Percentiles rank a stretch among this genome's conserved stretches.
These are phyloP conservation scores for Davidsoniella eucalypti DNA, from an alignment of 2,329 filamentous ascomycete genomes.

Conservation along the genomic window DNA sequence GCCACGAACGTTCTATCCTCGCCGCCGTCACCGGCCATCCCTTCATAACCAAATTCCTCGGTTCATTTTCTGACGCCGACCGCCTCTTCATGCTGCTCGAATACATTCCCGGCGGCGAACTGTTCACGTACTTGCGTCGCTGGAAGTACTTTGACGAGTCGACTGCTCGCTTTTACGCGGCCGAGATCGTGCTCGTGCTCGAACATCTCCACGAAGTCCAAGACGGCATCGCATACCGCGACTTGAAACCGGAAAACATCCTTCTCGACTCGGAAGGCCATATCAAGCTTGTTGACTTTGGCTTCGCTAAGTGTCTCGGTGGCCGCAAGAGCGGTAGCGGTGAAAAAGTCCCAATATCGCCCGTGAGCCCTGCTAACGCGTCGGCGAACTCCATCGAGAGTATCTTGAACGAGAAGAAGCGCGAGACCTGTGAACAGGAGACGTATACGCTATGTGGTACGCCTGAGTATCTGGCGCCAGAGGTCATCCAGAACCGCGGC, in stretches of 20 bases:
- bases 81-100: conserved; percentile 72
- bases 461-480: conserved; percentile 68
- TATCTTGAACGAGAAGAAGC: background rate
- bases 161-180: conserved; percentile 66
- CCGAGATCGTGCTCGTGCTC: conserved; percentile 67
- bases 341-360: background rate
- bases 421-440: background rate
- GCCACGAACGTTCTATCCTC: conserved; percentile 65
- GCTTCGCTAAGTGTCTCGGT: conserved; percentile 66
- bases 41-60: conserved; percentile 65
- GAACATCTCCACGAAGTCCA: conserved; percentile 67
- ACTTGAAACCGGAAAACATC: conserved; percentile 71
- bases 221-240: conserved; percentile 62
- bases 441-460: conserved; percentile 75
- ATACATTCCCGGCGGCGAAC: conserved; percentile 69
- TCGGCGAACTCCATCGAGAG: no score
- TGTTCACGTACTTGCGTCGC: conserved; percentile 68
- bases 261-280: conserved; percentile 62
- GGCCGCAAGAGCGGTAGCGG: conserved; percentile 10
- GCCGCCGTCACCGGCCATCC: conserved; percentile 63
- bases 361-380: background rate
- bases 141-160: conserved; percentile 64
- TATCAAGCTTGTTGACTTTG: conserved; percentile 72
- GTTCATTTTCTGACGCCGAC: conserved; percentile 64
- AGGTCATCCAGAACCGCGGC: conserved; percentile 71